Evolutionary conservation across 371 early-diverging fungal genomes (phyloP), one percentile per base, ranked within the genome.

Genomic region (Mucor circinelloides): DNA sequence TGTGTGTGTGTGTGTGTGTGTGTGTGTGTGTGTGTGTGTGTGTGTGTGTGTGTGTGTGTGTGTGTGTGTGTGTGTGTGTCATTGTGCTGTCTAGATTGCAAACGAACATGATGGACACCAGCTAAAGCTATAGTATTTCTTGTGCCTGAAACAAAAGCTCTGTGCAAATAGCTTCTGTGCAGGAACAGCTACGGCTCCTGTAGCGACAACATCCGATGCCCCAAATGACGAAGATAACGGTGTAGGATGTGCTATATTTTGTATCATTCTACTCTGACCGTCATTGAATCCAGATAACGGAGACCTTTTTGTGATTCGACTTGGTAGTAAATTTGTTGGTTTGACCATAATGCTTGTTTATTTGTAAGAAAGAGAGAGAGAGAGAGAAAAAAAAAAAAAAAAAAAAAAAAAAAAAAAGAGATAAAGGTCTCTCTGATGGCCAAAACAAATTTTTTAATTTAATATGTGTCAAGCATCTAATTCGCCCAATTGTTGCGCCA

Each of bases 401-500:
- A 9, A 40, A 19, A 12, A 50, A 25, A 50, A 12, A 23, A 12
- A 12, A 5, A 25, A 12, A 23, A 8, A 23, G 6, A 17, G 17
- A 15, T 40, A 40, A 40, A 40, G 17, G 13, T 36, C 2, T 30
- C 13, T 3, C 23, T 23, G 0, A 48, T 25, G 19, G 21, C 7
- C 23, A 19, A 48, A 48, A 25, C 48, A 48, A 48, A 48, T 21
- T 21, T 48, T 48, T 48, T 21, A 19, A 21, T 48, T 36, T 36
- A 36, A 23, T 48, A 48, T 21, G 21, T 48, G 48, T 57, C 65
- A 69, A 55, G 59, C 38, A n/a, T 65, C 73, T 34, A 73, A 54
- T 42, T 69, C 69, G 44, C 73, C 67, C 25, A 73, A 59, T 44
- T 66, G 69, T 21, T 58, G 69, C 31, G 73, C 64, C 50, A 73